Base-by-base conservation (phyloP, 495 filamentous ascomycete species). In the Extremus antarcticus region DNA sequence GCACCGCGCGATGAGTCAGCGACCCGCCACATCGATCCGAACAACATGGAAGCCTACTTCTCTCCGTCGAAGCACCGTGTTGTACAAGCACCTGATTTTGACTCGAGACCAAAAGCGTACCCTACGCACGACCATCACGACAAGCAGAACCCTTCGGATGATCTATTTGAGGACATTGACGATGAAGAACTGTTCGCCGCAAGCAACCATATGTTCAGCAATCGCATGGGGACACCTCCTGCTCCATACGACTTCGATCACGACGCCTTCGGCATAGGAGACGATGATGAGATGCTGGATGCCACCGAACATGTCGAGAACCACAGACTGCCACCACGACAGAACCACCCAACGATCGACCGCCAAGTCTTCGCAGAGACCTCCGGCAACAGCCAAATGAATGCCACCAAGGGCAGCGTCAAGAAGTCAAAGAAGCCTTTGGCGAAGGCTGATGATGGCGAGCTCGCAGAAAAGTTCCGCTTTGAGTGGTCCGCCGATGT, bases 401-500 rank as follows among this genome's bases (percentile, higher is more conserved):
- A 41, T 61, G 73, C 68, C 51, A 72, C 70, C 51, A 66, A 70
- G 3, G 58, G 13, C 3, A 54, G 51, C 25, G 50, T 24, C 17
- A 54, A 48, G 25, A 60, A 58, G 41, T 35, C 50, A 15, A 60
- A 52, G 29, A 45, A 24, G 19, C 19, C 1, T 9, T 22, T 25
- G 9, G n/a, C 23, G 16, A 47, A 56, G 32, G 23, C 49, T 19
- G 35, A 22, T 8, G 53, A 54, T 29, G 47, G n/a, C 35, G 54
- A 56, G 17, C 15, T 47, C 66, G 50, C 74, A 77, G 47, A 47
- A 71, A 7, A 71, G 24, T 62, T 62, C 25, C 40, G 39, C 16
- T 56, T 52, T 32, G 73, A 79, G 9, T 99, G 92, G 92, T 95
- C 90, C 16, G 73, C 74, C 50, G 94, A 96, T 59, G 88, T 99